Conservation (phyloP, 2,329 filamentous ascomycete species). For the Clonostachys chloroleuca region DNA sequence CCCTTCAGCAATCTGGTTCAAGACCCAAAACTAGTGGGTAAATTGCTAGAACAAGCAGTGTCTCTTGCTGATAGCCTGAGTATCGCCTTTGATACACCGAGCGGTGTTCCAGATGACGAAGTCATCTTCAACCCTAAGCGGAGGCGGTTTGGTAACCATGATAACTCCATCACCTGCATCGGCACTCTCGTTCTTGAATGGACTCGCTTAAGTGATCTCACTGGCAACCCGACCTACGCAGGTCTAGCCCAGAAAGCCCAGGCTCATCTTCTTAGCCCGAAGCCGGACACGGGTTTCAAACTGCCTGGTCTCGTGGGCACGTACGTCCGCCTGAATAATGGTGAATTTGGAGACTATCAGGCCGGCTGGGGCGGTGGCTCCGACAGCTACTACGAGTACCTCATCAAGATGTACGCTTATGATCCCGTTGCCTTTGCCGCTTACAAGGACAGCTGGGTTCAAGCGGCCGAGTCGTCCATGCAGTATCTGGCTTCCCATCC, state of each 20-base stretch:
- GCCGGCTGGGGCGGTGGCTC: slow-evolving; percentile 73
- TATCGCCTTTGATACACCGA: slow-evolving; percentile 72
- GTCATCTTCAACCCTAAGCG: slow-evolving; percentile 54
- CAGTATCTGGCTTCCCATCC: slow-evolving; percentile 54
- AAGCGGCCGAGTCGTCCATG: slow-evolving; percentile 73
- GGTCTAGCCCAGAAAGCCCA: slow-evolving; percentile 70
- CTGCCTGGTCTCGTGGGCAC: slow-evolving; percentile 65
- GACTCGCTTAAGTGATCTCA: slow-evolving; percentile 74
- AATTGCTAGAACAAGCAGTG: slow-evolving; percentile 59
- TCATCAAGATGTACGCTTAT: slow-evolving; percentile 89
- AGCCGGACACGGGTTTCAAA: slow-evolving; percentile 50
- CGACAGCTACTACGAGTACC: slow-evolving; percentile 74
- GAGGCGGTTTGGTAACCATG: slow-evolving; percentile 47
- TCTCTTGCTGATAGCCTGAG: slow-evolving; percentile 66
- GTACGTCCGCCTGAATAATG: slow-evolving; percentile 57
- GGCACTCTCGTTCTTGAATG: slow-evolving; percentile 82
- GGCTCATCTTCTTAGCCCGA: slow-evolving; percentile 55
- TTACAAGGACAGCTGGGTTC: slow-evolving; percentile 72
- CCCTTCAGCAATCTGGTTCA: slow-evolving; percentile 47
- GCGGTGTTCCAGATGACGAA: slow-evolving; percentile 69
- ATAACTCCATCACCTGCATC: slow-evolving; percentile 66
- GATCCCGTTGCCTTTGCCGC: slow-evolving; percentile 56
- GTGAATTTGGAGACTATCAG: slow-evolving; percentile 56
- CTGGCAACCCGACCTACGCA: slow-evolving; percentile 65
- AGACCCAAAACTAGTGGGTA: slow-evolving; percentile 40